Evolutionary conservation across 2,329 filamentous ascomycete species (phyloP), one percentile per base, ranked within the genome.

Genomic region (Neurospora sp.): DNA sequence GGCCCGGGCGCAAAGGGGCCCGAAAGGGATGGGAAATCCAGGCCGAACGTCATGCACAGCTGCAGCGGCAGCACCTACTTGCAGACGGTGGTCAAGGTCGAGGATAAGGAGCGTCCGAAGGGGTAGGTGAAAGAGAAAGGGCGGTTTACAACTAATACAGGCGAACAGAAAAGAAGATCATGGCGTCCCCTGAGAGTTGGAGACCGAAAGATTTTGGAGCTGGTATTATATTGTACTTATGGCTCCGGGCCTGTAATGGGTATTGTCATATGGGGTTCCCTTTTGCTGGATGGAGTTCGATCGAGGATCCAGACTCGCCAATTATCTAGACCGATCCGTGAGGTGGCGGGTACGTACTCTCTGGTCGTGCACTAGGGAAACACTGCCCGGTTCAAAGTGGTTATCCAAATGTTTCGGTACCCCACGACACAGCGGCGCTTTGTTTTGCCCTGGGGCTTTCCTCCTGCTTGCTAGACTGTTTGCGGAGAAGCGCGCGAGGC

Each of bases 1-100:
- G 68, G 38, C 42, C 68, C 70, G 72, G 71, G 72, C 71, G 74
- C 71, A 72, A 72, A 68, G 67, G 68, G 73, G 72, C 74, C 73
- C 74, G 58, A 68, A 38, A 33, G 70, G 72, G 72, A 72, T 66
- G 69, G 39, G 71, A 74, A 42, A 66, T 66, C 67, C 69, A 69
- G 66, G 66, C 68, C 42, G 70, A 73, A 58, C 72, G 73, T 75
- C 73, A 74, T 75, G 69, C 71, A 73, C 42, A 66, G 66, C 71
- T 70, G 69, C 66, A 66, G 42, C 38, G 42, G 68, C 66, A 68
- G 66, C 62, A 67, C 40, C 23, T 17, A 36, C 46, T 52, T 23
- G 52, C 52, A 62, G 28, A 62, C 28, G 52, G 28, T 62, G 52
- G 28, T 62, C 52, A 62, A n/a, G 23, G 23, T 62, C 52, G 28